A percentile compares a stretch with the other conserved stretches of the same genome.
These are phyloP conservation scores for Coniosporium apollinis DNA, from an alignment of 495 filamentous ascomycete species.

Conservation along the genomic window DNA sequence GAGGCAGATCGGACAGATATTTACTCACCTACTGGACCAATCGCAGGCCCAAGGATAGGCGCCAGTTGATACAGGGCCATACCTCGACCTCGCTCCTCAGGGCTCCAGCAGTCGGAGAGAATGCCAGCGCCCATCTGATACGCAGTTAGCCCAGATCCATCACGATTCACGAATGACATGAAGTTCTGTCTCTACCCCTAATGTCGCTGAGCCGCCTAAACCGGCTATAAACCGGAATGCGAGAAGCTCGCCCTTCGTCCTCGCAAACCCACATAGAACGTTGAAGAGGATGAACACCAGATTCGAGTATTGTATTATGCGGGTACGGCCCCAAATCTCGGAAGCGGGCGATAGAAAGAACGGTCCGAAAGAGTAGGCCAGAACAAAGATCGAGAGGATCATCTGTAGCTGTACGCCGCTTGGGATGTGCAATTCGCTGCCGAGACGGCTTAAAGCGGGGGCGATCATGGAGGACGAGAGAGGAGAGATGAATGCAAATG, in stretches of 20 bases:
- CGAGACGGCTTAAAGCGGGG: conserved; percentile 22
- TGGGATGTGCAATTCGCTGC: conserved; percentile 22
- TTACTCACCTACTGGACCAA: background rate
- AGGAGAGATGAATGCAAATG: conserved; percentile 53
- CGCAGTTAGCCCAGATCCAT: background rate
- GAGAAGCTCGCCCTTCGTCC: conserved; percentile 20
- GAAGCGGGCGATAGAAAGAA: conserved; percentile 24
- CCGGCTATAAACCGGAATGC: conserved; percentile 21
- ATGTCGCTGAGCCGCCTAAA: conserved; percentile 17
- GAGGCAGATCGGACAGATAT: background rate
- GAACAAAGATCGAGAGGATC: conserved; percentile 35
- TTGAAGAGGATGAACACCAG: conserved; percentile 25
- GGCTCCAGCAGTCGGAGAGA: conserved; percentile 13
- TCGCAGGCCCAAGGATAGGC: conserved; percentile 4
- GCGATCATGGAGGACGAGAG: conserved; percentile 53
- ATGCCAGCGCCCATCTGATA: conserved; percentile 9
- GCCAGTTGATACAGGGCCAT: conserved; percentile 5
- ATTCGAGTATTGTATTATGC: conserved; percentile 19
- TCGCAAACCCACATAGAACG: conserved; percentile 21
- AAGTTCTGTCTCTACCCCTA: conserved; percentile 1
- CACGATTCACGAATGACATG: background rate
- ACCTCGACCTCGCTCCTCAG: conserved; percentile 10
- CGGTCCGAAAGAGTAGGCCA: conserved; percentile 33
- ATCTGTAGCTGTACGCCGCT: conserved; percentile 16
- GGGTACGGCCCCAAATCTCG: conserved; percentile 15